A percentile compares a stretch with the other conserved stretches of the same genome.
These are phyloP conservation scores for Falciphora oryzae DNA, from an alignment of 2,329 filamentous ascomycete genomes.

Conservation along the genomic window DNA sequence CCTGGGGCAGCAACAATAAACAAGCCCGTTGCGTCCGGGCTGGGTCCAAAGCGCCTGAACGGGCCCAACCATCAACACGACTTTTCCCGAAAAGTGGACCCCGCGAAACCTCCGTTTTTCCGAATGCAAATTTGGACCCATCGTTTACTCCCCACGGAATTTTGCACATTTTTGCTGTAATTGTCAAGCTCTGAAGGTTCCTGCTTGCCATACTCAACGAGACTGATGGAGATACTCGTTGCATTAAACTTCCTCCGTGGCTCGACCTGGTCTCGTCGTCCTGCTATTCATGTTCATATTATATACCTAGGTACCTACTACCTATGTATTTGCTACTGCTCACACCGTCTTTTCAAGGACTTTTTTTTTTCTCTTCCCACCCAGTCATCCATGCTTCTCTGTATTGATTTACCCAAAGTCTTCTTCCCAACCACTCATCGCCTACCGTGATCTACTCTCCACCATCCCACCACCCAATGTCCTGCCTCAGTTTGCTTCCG, in stretches of 20 bases:
- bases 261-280: too few relatives aligned
- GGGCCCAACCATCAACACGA: background rate
- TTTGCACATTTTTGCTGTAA: too few relatives aligned
- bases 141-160: too few relatives aligned
- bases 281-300: too few relatives aligned
- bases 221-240: too few relatives aligned
- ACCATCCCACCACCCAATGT: background rate
- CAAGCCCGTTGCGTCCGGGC: background rate
- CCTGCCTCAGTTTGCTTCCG: background rate
- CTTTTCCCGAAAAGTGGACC: background rate
- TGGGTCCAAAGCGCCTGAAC: background rate
- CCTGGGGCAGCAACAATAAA: background rate
- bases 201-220: too few relatives aligned
- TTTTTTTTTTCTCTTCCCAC: background rate
- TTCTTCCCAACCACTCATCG: background rate
- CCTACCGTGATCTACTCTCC: background rate
- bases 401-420: background rate
- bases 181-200: too few relatives aligned
- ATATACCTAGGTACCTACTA: too few relatives aligned
- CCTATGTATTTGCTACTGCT: too few relatives aligned
- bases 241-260: too few relatives aligned
- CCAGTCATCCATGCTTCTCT: background rate
- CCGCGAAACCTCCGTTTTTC: background rate
- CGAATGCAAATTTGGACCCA: background rate
- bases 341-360: too few relatives aligned